Percentiles rank a stretch among this genome's conserved stretches.
Evolutionary conservation across 208 protist genomes (phyloP).

Genomic region (Acanthamoeba culbertsoni): DNA sequence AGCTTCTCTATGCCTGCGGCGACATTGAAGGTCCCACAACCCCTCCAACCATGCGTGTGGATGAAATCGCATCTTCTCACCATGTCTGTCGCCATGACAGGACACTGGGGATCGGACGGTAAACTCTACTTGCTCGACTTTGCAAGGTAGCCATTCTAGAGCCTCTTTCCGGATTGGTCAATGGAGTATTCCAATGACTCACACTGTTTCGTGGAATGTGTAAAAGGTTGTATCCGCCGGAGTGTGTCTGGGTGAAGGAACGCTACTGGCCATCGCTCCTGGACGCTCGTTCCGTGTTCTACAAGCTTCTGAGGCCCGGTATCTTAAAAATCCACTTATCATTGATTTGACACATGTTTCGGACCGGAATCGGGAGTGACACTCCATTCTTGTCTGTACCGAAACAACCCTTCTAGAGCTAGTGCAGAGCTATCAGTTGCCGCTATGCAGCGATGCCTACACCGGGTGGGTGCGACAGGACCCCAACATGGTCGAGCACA

Average conservation of each 20-base stretch:
- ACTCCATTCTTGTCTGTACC: too few species aligned
- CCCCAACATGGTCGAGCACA: neutral
- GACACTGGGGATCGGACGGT: constrained; percentile 2
- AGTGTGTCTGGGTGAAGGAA: neutral
- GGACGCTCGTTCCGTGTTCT: neutral
- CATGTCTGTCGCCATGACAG: neutral
- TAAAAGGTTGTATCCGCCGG: neutral
- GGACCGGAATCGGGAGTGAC: too few species aligned
- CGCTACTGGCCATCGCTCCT: neutral
- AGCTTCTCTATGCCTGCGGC: constrained; percentile 13
- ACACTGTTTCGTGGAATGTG: too few species aligned
- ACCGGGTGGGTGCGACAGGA: neutral
- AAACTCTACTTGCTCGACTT: constrained; percentile 43
- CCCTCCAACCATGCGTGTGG: neutral
- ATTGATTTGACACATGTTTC: neutral
- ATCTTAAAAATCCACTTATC: neutral
- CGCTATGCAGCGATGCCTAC: constrained; percentile 47
- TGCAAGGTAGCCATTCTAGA: neutral
- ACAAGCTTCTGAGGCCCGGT: constrained; percentile 51
- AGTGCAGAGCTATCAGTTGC: neutral
- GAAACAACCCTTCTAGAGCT: constrained; percentile 36
- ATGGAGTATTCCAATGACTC: neutral
- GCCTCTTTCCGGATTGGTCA: neutral
- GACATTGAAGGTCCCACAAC: constrained; percentile 9
- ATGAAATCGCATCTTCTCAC: neutral